A percentile compares a stretch with the other conserved stretches of the same genome.
Conservation (phyloP, 2,329 filamentous ascomycete genomes). For the Aspergillus glaucus region DNA sequence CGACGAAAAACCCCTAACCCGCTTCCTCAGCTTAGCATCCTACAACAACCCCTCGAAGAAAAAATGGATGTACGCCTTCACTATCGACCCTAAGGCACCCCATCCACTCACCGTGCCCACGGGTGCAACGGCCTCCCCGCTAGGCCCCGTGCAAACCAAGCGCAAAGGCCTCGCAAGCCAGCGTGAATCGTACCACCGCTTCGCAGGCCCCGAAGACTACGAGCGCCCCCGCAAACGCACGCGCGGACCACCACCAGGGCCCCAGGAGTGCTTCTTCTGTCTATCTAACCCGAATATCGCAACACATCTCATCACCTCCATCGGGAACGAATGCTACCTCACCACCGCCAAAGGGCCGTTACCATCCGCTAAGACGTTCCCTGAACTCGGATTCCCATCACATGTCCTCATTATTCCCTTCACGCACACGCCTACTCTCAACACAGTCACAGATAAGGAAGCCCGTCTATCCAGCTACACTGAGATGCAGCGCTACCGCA, state of each 20-base stretch:
- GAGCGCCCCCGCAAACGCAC: conserved; percentile 36
- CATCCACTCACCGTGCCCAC: conserved; percentile 55
- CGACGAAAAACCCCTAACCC: conserved; percentile 60
- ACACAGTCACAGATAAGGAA: conserved; percentile 57
- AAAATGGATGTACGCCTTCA: conserved; percentile 58
- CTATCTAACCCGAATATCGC: conserved; percentile 78
- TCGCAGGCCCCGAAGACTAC: conserved; percentile 30
- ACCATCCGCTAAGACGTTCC: conserved; percentile 63
- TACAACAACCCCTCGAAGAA: conserved; percentile 70
- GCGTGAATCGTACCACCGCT: conserved; percentile 31
- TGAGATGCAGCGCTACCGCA: conserved; percentile 80
- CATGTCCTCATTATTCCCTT: conserved; percentile 91
- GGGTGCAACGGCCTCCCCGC: conserved; percentile 70
- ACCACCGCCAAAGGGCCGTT: conserved; percentile 90
- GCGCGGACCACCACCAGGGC: conserved; percentile 51
- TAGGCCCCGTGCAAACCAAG: conserved; percentile 50
- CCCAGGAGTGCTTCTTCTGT: conserved; percentile 89
- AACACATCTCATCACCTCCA: conserved; percentile 81
- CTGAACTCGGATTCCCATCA: conserved; percentile 66
- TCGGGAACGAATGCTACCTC: conserved; percentile 80
- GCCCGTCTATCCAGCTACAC: conserved; percentile 54
- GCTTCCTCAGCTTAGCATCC: conserved; percentile 83
- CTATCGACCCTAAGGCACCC: conserved; percentile 59
- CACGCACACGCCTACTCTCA: conserved; percentile 69
- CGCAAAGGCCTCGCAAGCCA: conserved; percentile 42